Percentiles rank a stretch among this genome's conserved stretches.
Conservation (phyloP, 2,329 filamentous ascomycete species). For the Endoconidiophora polonica region DNA sequence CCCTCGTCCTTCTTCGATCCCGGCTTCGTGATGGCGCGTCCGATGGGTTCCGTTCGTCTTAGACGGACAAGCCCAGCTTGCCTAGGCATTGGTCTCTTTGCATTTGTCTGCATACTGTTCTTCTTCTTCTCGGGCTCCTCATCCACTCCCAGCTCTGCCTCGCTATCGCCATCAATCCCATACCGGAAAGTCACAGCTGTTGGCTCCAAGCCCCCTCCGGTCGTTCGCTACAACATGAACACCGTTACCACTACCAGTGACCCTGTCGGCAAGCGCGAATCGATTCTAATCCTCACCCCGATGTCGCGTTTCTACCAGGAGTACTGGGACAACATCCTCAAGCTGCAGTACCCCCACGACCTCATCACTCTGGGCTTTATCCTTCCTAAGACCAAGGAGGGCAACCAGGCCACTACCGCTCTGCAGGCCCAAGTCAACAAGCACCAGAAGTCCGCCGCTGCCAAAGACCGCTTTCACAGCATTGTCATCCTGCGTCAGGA, state of each 20-base stretch:
- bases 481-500: slow-evolving; percentile 92
- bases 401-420: slow-evolving; percentile 67
- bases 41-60: slow-evolving; percentile 51
- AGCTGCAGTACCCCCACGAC: slow-evolving; percentile 77
- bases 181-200: slow-evolving; percentile 39
- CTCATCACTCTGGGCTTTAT: slow-evolving; percentile 94
- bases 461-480: slow-evolving; percentile 72
- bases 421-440: slow-evolving; percentile 73
- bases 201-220: slow-evolving; percentile 50
- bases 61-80: slow-evolving; percentile 68
- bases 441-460: slow-evolving; percentile 61
- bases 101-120: slow-evolving; percentile 56
- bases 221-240: slow-evolving; percentile 88
- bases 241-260: slow-evolving; percentile 70
- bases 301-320: slow-evolving; percentile 83
- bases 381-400: slow-evolving; percentile 81
- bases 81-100: slow-evolving; percentile 48
- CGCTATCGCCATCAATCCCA: slow-evolving; percentile 25
- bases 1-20: not conserved
- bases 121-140: slow-evolving; percentile 35
- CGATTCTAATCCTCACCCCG: slow-evolving; percentile 79
- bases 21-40: slow-evolving; percentile 31
- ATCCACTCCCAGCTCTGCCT: slow-evolving; percentile 25
- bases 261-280: slow-evolving; percentile 65
- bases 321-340: slow-evolving; percentile 88